phyloP scores from a whole-genome alignment of 208 protist genomes.

The Wallacemonas collosoma region DNA sequence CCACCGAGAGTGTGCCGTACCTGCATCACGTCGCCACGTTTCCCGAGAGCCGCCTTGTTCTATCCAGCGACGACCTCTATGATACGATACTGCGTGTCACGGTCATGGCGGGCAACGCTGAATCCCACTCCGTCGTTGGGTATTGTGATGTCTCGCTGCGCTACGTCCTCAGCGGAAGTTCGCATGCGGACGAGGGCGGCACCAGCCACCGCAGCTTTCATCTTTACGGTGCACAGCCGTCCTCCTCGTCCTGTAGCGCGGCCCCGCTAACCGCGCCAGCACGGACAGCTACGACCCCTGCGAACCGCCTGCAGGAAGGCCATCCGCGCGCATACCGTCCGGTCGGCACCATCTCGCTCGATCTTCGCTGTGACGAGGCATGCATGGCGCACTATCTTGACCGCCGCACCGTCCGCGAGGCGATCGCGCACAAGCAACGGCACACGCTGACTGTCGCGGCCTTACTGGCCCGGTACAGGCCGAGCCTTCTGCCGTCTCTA shows the following conservation, averaged over 20 bases:
- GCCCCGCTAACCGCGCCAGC: background rate
- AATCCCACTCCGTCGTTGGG: conserved; percentile 15
- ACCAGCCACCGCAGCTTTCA: background rate
- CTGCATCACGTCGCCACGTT: background rate
- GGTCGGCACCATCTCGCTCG: background rate
- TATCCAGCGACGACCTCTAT: conserved; percentile 3
- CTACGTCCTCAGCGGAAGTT: background rate
- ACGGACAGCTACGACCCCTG: too few species aligned
- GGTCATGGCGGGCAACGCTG: conserved; percentile 16
- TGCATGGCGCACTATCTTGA: conserved; percentile 1
- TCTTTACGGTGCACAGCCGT: background rate
- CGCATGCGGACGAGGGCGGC: background rate
- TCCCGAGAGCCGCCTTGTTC: background rate
- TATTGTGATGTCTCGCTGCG: conserved; percentile 22
- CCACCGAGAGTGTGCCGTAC: background rate
- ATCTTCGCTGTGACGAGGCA: background rate
- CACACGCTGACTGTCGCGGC: background rate
- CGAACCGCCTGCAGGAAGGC: background rate
- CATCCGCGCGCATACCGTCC: background rate
- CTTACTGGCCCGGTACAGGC: background rate
- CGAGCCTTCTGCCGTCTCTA: conserved; percentile 8
- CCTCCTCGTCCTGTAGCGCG: background rate
- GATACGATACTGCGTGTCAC: conserved; percentile 6
- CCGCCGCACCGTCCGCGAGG: background rate
- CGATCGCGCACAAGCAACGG: background rate